Evolutionary conservation across 1,284 basidiomycete genomes (phyloP), one percentile per base, ranked within the genome.

Genomic region (Heterobasidion annosum): DNA sequence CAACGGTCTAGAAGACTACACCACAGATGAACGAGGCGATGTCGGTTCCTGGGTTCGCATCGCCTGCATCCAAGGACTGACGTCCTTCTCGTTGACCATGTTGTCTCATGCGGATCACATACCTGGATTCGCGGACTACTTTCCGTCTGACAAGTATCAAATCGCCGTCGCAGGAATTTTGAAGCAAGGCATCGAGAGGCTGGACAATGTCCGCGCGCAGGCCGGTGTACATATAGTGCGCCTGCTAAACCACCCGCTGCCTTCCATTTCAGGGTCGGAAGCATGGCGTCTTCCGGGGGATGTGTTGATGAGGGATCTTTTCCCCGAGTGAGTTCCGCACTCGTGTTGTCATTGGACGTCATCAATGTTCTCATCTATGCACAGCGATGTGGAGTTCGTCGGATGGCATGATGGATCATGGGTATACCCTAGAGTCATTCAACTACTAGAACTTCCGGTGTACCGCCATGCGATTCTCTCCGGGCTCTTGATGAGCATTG

Each of bases 1-100:
- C 18, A 65, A 64, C 12, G 93, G 93, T 1, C 68, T 99, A 43
- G 75, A 82, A 15, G 96, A 99, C 72, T 98, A 98, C 65, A 87
- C 92, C 1, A 85, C 82, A 34, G 97, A 99, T 65, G 90, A 97
- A 68, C 81, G 97, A 55, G 97, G 97, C 4, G 97, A 99, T 65
- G 91, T 99, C 25, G 97, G 97, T 33, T 98, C 95, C 0, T 98
- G 95, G 95, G 81, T 97, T 34, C 87, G 97, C 51, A 77, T 89
- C n/a, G 75, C 83, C 44, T 84, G 83, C 64, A 74, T 92, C 58
- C 75, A 76, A 50, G 83, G 86, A 15, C 64, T 93, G 58, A 72
- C 77, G 19, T 70, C 72, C 3, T 67, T 79, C 57, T 71, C 73
- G 45, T 70, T 73, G 62, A 70, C 74, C 44, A 61, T 87, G 9